phyloP scores from a whole-genome alignment of 306 rosid species.

The Casuarina glauca region DNA sequence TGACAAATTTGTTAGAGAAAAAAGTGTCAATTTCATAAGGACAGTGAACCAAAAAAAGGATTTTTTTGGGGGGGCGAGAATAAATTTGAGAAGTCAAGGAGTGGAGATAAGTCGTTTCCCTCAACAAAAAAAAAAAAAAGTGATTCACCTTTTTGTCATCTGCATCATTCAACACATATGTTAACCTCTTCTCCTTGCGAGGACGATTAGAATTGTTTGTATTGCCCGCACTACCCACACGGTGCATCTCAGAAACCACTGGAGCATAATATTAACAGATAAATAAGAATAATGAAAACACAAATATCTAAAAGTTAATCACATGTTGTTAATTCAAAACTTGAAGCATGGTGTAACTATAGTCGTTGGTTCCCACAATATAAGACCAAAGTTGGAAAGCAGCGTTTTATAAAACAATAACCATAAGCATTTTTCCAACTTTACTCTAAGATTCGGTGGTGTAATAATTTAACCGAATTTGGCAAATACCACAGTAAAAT shows the following conservation, averaged over 20 bases:
- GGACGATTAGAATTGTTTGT: constrained; percentile 81
- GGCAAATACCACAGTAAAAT: too few species aligned
- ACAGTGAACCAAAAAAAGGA: not conserved
- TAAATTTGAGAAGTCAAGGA: not conserved
- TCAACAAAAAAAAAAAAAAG: constrained; percentile 13
- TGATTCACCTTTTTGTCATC: constrained; percentile 76
- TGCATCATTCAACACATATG: constrained; percentile 80
- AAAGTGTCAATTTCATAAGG: not conserved
- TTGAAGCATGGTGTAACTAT: not conserved
- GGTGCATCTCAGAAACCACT: constrained; percentile 86
- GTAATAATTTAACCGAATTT: not conserved
- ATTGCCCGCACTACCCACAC: constrained; percentile 95
- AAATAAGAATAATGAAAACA: not conserved
- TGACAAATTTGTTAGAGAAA: not conserved
- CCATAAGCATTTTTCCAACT: not conserved
- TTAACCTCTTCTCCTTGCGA: constrained; percentile 92
- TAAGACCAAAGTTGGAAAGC: not conserved
- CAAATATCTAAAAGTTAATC: not conserved
- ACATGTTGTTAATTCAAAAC: not conserved
- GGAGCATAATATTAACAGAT: constrained; percentile 1
- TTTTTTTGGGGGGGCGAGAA: not conserved
- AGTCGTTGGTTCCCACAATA: not conserved
- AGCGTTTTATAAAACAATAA: not conserved
- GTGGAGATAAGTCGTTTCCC: too few species aligned
- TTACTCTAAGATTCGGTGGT: not conserved